Conservation (phyloP, 2,329 filamentous ascomycete genomes). For the Didymella lethalis region DNA sequence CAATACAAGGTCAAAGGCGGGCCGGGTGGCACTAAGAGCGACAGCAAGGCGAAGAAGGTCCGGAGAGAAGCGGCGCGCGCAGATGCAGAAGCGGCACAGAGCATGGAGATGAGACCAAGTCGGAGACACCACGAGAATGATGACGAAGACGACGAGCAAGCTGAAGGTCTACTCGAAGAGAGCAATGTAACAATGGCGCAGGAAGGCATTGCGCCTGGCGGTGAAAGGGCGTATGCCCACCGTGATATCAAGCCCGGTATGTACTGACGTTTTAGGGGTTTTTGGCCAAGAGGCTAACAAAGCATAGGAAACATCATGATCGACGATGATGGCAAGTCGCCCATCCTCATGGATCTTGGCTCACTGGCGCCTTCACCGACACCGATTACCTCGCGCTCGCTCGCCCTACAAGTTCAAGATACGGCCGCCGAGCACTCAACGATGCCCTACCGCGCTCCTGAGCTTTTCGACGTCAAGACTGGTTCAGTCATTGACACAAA, state of each 20-base stretch:
- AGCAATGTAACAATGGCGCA: slow-evolving; percentile 73
- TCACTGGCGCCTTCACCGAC: slow-evolving; percentile 88
- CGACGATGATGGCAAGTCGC: slow-evolving; percentile 83
- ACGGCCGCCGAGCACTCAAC: slow-evolving; percentile 95
- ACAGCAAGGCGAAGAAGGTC: slow-evolving; percentile 63
- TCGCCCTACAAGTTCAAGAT: slow-evolving; percentile 92
- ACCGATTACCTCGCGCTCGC: slow-evolving; percentile 85
- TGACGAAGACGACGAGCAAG: slow-evolving; percentile 75
- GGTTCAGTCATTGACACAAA: slow-evolving; percentile 92
- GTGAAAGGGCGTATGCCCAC: slow-evolving; percentile 84
- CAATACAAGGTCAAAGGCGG: slow-evolving; percentile 74
- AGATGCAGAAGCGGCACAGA: slow-evolving; percentile 58
- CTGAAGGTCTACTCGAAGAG: slow-evolving; percentile 84
- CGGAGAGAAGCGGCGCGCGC: slow-evolving; percentile 64
- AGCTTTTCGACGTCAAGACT: slow-evolving; percentile 97
- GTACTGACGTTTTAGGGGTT: slow-evolving; percentile 26
- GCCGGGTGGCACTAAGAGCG: slow-evolving; percentile 59
- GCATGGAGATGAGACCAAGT: slow-evolving; percentile 54
- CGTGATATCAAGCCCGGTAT: slow-evolving; percentile 95
- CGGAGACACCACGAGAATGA: slow-evolving; percentile 55
- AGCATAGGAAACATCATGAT: slow-evolving; percentile 94
- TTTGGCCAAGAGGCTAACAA: slow-evolving; percentile 23
- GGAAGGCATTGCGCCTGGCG: slow-evolving; percentile 72
- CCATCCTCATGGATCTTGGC: slow-evolving; percentile 97
- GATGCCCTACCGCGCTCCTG: slow-evolving; percentile 97